Base-by-base conservation (phyloP, 768 basidiomycete species). In the Trametes sanguinea region DNA sequence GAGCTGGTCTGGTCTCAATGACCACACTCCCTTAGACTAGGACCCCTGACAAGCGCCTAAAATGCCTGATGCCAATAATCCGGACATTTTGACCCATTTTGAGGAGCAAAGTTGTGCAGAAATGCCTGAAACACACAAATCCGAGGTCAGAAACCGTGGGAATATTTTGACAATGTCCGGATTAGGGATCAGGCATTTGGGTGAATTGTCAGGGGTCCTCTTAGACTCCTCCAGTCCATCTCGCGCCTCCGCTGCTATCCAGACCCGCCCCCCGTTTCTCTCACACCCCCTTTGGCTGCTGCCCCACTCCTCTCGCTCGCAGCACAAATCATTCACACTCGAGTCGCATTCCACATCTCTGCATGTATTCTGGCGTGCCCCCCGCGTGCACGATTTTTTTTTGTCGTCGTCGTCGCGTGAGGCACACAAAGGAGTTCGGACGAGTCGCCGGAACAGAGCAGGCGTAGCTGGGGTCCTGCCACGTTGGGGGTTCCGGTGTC, bases 1-100 rank as follows among this genome's bases (percentile, higher is more conserved):
- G 62, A 64, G 62, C 11, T 37, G 35, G 35, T 6, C 60, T 64
- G 63, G 58, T 56, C 63, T 60, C 58, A 57, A 60, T 61, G 60
- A 52, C 47, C 64, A 40, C 59, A 53, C 64, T 32, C 54, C 45
- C 22, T 22, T 22, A 22, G 22, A 22, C 22, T 22, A n/a, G n/a
- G n/a, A n/a, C n/a, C n/a, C n/a, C n/a, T n/a, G n/a, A n/a, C n/a
- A n/a, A n/a, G n/a, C n/a, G n/a, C n/a, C n/a, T n/a, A n/a, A n/a
- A n/a, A n/a, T n/a, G n/a, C n/a, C n/a, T n/a, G n/a, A n/a, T n/a
- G n/a, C n/a, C n/a, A n/a, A n/a, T n/a, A n/a, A n/a, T n/a, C n/a
- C n/a, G n/a, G n/a, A n/a, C n/a, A n/a, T n/a, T n/a, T n/a, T n/a
- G n/a, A n/a, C n/a, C n/a, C n/a, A n/a, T n/a, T n/a, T n/a, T n/a